Evolutionary conservation across 2,329 filamentous ascomycete genomes (phyloP).

Genomic region (Phoma sp.): DNA sequence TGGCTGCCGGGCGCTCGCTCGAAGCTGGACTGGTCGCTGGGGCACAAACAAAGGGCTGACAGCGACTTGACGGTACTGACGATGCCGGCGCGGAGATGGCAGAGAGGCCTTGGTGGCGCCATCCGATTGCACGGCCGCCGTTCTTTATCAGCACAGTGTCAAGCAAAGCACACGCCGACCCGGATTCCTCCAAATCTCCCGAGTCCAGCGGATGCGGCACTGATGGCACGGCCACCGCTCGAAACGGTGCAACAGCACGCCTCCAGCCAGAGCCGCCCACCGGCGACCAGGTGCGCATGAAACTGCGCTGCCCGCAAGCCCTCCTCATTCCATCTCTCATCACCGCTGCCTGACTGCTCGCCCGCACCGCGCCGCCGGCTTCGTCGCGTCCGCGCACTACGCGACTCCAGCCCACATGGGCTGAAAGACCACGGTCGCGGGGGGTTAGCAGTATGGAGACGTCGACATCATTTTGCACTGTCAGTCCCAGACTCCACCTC

Average conservation of each 20-base stretch:
- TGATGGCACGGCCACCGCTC: conserved; percentile 31
- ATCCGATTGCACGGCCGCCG: conserved; percentile 12
- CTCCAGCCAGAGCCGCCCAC: conserved; percentile 8
- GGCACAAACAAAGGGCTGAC: conserved; percentile 21
- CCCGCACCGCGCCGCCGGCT: conserved; percentile 16
- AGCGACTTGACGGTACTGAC: conserved; percentile 18
- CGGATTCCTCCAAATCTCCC: conserved; percentile 20
- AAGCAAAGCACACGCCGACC: conserved; percentile 5
- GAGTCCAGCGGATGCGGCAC: conserved; percentile 27
- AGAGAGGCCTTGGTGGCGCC: conserved; percentile 5
- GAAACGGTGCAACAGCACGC: conserved; percentile 33
- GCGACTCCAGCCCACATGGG: conserved; percentile 13
- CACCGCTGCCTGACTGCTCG: conserved; percentile 13
- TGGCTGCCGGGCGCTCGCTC: no score
- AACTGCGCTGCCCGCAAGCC: conserved; percentile 8
- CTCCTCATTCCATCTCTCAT: conserved; percentile 15
- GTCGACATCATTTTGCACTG: conserved; percentile 7
- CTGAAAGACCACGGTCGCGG: conserved; percentile 10
- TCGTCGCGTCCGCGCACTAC: conserved; percentile 10
- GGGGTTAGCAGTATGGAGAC: conserved; percentile 4
- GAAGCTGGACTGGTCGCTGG: background rate
- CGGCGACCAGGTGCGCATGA: background rate
- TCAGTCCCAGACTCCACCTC: background rate
- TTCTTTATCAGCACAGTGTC: conserved; percentile 22
- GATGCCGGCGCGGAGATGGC: conserved; percentile 17